Conservation (phyloP, 768 basidiomycete species). For the Mycena albidolilacea region DNA sequence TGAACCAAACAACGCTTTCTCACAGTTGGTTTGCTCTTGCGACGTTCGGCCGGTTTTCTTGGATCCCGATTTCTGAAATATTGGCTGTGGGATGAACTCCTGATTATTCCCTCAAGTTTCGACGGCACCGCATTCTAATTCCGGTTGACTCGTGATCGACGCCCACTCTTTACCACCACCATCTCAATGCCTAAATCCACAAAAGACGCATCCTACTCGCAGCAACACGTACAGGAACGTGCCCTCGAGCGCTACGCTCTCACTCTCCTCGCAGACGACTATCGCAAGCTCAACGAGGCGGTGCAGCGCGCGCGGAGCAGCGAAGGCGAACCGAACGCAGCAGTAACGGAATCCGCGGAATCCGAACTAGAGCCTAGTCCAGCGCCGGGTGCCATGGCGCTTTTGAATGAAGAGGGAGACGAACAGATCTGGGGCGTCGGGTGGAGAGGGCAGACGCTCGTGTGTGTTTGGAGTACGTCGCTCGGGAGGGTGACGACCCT, state of each 20-base stretch:
- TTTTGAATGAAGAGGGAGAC: constrained; percentile 37
- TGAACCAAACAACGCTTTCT: too few species aligned
- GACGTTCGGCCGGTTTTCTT: too few species aligned
- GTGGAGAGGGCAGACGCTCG: constrained; percentile 28
- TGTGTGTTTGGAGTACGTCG: constrained; percentile 35
- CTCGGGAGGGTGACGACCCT: constrained; percentile 34
- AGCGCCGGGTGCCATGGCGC: background rate
- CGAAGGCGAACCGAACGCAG: too few species aligned
- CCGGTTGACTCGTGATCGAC: background rate
- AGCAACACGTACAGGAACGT: constrained; percentile 37
- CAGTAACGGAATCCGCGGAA: background rate
- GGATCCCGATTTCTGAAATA: too few species aligned
- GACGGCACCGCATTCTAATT: background rate
- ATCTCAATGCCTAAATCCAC: constrained; percentile 34
- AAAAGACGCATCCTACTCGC: constrained; percentile 36
- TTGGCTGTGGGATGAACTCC: too few species aligned
- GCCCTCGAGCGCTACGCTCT: constrained; percentile 35
- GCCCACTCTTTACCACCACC: background rate
- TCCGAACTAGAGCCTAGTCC: too few species aligned
- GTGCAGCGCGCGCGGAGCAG: constrained; percentile 20
- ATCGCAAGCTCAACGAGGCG: constrained; percentile 28
- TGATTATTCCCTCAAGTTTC: too few species aligned
- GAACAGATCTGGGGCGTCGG: constrained; percentile 38
- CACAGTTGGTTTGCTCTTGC: too few species aligned
- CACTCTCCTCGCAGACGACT: constrained; percentile 29